Base-by-base conservation (phyloP, 1,284 basidiomycete genomes). In the Ceratobasidium papillatum region DNA sequence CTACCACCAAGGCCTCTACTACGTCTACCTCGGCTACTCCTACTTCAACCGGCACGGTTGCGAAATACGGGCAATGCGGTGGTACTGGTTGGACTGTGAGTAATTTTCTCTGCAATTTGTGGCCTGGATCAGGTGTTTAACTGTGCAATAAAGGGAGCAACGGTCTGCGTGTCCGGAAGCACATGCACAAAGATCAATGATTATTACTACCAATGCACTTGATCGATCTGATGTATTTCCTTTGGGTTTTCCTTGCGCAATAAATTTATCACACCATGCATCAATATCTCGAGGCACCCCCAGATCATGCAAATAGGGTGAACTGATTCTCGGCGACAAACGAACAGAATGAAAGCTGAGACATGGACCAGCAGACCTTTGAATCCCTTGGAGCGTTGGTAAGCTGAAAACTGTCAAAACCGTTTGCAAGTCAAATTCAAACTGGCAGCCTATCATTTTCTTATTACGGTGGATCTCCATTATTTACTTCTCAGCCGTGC, bases 181-280 rank as follows among this genome's bases (percentile, higher is more conserved):
- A 78, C 78, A 25, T 89, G 87, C 80, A 80, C 80, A 12, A 79
- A 79, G 61, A 76, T 79, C 22, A 88, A 88, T 78, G 82, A 84
- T 58, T 89, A 85, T 79, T 89, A 89, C 80, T 88, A 82, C 45
- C 87, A 89, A 80, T 89, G 87, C 84, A 38, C 38, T 12, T 68
- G 19, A 19, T 47, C 45, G 19, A 8, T 9, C 27, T 22, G 25
- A n/a, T 7, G 49, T 22, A 34, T 56, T 34, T 56, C 5, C 19
- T 19, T 47, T 12, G 38, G 38, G 38, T 9, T 9, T 47, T 47
- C 19, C 19, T 11, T 47, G 7, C 19, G 11, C 45, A 47, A 47
- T 47, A 47, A 47, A 47, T 47, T 47, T n/a, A 47, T 47, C 11
- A n/a, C 19, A 12, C 9, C 19, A 47, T 41, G 14, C 14, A n/a